phyloP scores from a whole-genome alignment of 192 early-diverging fungal species.

The Backusella liffmaniae region DNA sequence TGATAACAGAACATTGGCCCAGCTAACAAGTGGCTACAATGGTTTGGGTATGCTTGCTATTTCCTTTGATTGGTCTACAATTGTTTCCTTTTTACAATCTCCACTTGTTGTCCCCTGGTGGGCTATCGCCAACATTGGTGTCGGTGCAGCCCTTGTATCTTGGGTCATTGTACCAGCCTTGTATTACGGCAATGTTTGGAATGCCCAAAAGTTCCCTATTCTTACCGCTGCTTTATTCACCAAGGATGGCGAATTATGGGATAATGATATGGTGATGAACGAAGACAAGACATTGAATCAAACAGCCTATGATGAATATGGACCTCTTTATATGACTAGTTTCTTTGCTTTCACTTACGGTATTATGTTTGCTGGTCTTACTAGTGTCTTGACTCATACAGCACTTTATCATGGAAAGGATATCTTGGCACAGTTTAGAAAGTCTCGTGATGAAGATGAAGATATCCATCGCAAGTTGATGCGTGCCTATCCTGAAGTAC shows the following conservation, averaged over 20 bases:
- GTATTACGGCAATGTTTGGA: constrained; percentile 52
- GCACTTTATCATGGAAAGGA: constrained; percentile 59
- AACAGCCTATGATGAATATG: constrained; percentile 41
- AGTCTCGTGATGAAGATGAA: constrained; percentile 37
- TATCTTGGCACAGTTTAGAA: constrained; percentile 43
- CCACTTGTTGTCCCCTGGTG: constrained; percentile 41
- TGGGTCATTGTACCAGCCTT: constrained; percentile 53
- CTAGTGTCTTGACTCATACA: constrained; percentile 56
- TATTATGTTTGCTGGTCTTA: constrained; percentile 55
- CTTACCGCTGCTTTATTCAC: constrained; percentile 39
- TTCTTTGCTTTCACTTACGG: constrained; percentile 52
- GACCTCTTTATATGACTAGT: constrained; percentile 45
- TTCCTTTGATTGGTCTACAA: constrained; percentile 60
- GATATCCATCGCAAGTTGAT: constrained; percentile 73
- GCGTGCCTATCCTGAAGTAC: constrained; percentile 69
- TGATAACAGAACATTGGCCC: constrained; percentile 38
- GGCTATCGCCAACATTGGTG: constrained; percentile 48
- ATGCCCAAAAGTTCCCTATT: constrained; percentile 43
- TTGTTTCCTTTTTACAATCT: constrained; percentile 37
- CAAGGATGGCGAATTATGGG: constrained; percentile 30
- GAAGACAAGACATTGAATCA: constrained; percentile 40
- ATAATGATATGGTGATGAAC: constrained; percentile 35
- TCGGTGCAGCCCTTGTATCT: constrained; percentile 46
- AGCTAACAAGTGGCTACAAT: constrained; percentile 42
- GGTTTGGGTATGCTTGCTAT: constrained; percentile 57